Base-by-base conservation (phyloP, 2,329 filamentous ascomycete species). In the Pseudocercospora eumusae region DNA sequence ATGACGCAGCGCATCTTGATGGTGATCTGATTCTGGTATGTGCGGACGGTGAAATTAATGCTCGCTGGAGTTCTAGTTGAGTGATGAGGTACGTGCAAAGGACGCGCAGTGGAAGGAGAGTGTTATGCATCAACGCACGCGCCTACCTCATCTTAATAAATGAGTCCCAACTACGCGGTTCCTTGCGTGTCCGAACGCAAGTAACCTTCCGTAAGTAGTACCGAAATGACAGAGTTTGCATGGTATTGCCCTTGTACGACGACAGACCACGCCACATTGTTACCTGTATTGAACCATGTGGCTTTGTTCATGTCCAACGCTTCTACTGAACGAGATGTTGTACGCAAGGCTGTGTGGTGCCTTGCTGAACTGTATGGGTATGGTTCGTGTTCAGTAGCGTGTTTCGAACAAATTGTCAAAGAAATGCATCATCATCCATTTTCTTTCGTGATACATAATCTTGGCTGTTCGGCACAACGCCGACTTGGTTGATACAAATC, bases 261-360 rank as follows among this genome's bases (percentile, higher is more conserved):
- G n/a, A 8, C 21, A 20, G 52, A 40, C 52, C 52, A 54, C 52
- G 28, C 52, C 52, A 54, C 52, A 54, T 36, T 23, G 52, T 54
- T 40, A 40, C 47, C n/a, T 31, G 25, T 52, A 52, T 25, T 7
- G 15, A 28, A 52, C 47, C 52, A 54, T 54, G 27, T 36, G 52
- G 52, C 52, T 54, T 54, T 54, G 52, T 54, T 54, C 52, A 36
- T 13, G 28, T 20, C 28, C 27, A 54, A 54, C 27, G 15, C 28
- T 54, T 54, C 52, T 33, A 54, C 52, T 54, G 18, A 36, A 36
- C 28, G 52, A 36, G 27, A 54, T 18, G 52, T 54, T 40, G 52
- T 40, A 54, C 52, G 52, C 52, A 33, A 54, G 52, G 52, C 52
- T 54, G 52, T 54, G 52, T 54, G n/a, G 27, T 54, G n/a, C 52